Percentiles rank a stretch among this genome's conserved stretches.
Conservation (phyloP, 345 rosid genomes). For the Jatropha curcas region DNA sequence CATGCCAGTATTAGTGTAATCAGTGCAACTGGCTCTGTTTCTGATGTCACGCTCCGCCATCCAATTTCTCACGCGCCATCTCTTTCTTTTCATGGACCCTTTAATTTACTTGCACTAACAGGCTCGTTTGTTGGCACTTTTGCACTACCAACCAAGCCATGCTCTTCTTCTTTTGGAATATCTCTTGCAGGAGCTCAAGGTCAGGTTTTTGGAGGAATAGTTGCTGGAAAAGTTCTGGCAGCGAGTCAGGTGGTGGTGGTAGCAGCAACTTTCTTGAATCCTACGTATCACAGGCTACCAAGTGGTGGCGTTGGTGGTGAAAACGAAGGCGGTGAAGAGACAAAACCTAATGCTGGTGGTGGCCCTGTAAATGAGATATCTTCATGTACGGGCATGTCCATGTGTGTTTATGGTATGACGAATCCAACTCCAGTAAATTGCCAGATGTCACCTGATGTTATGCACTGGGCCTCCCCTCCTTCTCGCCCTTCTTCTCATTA, state of each 20-base stretch:
- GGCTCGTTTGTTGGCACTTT: conserved; percentile 40
- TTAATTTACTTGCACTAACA: conserved; percentile 40
- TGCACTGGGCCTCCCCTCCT: conserved; percentile 34
- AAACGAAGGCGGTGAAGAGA: conserved; percentile 24
- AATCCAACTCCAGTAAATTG: conserved; percentile 27
- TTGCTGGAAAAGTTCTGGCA: conserved; percentile 47
- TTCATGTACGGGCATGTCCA: conserved; percentile 19
- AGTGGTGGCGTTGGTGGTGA: conserved; percentile 10
- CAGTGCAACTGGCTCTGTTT: conserved; percentile 48
- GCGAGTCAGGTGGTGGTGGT: conserved; percentile 42
- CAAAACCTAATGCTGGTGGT: conserved; percentile 10
- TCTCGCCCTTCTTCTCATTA: conserved; percentile 19
- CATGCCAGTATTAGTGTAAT: conserved; percentile 35
- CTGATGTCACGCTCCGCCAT: conserved; percentile 47
- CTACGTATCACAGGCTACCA: conserved; percentile 34
- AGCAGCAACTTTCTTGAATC: conserved; percentile 38
- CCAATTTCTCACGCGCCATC: conserved; percentile 37
- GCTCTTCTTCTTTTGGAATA: conserved; percentile 35
- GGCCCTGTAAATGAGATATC: conserved; percentile 16
- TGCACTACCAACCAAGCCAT: not conserved
- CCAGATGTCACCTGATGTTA: conserved; percentile 32
- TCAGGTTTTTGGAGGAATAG: conserved; percentile 53
- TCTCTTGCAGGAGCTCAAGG: conserved; percentile 50
- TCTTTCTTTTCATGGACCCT: conserved; percentile 44
- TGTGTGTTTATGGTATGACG: conserved; percentile 22